Evolutionary conservation across 352 stramenopile species (phyloP).

Genomic region (Globisporangium cylindrosporum): DNA sequence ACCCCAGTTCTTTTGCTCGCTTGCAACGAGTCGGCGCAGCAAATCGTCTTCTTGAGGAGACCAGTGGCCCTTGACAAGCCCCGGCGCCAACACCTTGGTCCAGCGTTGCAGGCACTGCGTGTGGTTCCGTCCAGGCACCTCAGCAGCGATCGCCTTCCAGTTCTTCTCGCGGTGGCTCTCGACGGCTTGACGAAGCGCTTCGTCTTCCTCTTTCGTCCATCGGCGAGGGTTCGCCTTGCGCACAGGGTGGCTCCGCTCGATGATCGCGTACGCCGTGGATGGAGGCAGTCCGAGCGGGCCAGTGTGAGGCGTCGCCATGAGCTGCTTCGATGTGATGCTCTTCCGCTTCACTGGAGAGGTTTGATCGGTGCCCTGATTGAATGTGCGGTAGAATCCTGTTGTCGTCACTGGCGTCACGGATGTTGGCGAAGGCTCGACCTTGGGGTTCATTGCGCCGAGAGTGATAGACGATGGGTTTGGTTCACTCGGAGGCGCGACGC

Average conservation of each 20-base stretch:
- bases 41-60: slow-evolving; percentile 87
- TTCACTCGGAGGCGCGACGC: slow-evolving; percentile 1
- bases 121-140: slow-evolving; percentile 87
- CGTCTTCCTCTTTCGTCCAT: slow-evolving; percentile 89
- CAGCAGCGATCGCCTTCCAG: slow-evolving; percentile 90
- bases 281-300: slow-evolving; percentile 18
- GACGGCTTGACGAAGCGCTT: slow-evolving; percentile 79
- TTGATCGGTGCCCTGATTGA: slow-evolving; percentile 25
- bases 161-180: slow-evolving; percentile 88
- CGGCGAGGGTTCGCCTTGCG: slow-evolving; percentile 74
- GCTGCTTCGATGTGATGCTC: slow-evolving; percentile 75
- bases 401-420: slow-evolving; percentile 38
- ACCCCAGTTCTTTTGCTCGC: slow-evolving; percentile 88
- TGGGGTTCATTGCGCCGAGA: slow-evolving; percentile 6
- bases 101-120: slow-evolving; percentile 91
- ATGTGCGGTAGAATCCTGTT: slow-evolving; percentile 34
- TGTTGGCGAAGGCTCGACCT: slow-evolving; percentile 31
- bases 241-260: slow-evolving; percentile 30
- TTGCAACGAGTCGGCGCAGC: slow-evolving; percentile 67
- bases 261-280: slow-evolving; percentile 17
- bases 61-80: slow-evolving; percentile 90
- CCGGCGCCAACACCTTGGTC: slow-evolving; percentile 88
- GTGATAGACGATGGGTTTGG: neutral
- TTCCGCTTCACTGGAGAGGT: slow-evolving; percentile 72
- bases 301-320: slow-evolving; percentile 40